phyloP scores from a whole-genome alignment of 2,329 filamentous ascomycete genomes.

The Penicillium sp. region DNA sequence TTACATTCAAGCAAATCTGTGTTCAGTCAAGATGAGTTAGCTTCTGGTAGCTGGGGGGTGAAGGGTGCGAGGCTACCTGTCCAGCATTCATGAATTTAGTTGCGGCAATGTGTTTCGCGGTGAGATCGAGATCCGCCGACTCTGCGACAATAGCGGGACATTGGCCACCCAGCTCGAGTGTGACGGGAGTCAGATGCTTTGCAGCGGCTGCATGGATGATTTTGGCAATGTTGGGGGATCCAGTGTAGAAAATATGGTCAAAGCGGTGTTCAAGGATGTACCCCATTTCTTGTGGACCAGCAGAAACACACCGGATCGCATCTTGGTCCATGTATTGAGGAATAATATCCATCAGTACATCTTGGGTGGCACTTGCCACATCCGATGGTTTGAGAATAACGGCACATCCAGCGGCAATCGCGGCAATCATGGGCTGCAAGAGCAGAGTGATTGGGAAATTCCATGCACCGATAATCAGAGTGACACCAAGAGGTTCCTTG shows the following conservation, averaged over 20 bases:
- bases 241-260: constrained; percentile 50
- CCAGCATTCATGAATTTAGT: constrained; percentile 47
- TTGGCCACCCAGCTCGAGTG: constrained; percentile 49
- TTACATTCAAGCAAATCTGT: constrained; percentile 39
- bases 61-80: constrained; percentile 22
- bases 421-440: constrained; percentile 42
- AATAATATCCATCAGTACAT: constrained; percentile 41
- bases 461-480: constrained; percentile 48
- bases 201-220: constrained; percentile 43
- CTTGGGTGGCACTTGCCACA: constrained; percentile 33
- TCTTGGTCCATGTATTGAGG: constrained; percentile 43
- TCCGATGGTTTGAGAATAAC: constrained; percentile 49
- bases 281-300: constrained; percentile 38
- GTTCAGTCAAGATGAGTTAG: background rate
- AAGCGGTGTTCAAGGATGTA: constrained; percentile 40
- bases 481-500: constrained; percentile 46
- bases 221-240: constrained; percentile 39
- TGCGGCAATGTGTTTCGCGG: constrained; percentile 45
- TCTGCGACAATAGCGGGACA: constrained; percentile 45
- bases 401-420: constrained; percentile 45
- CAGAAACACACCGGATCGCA: constrained; percentile 38
- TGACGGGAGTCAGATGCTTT: constrained; percentile 45
- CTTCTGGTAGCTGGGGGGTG: background rate
- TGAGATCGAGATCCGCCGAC: constrained; percentile 42
- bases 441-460: constrained; percentile 46